phyloP scores from a whole-genome alignment of 441 rosid species.

The Gossypium davidsonii region DNA sequence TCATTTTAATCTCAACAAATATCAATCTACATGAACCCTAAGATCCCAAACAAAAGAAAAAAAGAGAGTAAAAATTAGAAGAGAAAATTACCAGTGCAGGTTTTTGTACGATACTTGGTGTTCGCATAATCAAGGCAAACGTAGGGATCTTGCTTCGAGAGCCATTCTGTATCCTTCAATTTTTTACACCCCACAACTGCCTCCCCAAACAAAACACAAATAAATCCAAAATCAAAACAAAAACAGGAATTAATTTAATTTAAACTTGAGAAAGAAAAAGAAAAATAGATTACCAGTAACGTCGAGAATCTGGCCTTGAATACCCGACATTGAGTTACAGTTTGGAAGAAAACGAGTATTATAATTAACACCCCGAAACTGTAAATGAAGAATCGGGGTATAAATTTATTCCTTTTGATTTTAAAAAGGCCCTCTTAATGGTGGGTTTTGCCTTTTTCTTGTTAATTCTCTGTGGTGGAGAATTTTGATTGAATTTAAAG shows the following conservation, averaged over 20 bases:
- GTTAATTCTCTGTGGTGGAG: not conserved
- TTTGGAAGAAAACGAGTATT: not conserved
- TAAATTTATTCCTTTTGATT: not conserved
- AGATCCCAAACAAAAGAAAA: not conserved
- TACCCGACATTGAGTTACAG: constrained; percentile 36
- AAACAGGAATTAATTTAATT: not conserved
- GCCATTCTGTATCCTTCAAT: constrained; percentile 91
- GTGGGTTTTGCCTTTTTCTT: not conserved
- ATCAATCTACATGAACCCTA: not conserved
- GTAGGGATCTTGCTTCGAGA: constrained; percentile 86
- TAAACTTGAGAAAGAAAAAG: not conserved
- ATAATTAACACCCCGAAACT: not conserved
- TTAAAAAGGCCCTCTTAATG: not conserved
- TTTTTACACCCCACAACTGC: constrained; percentile 76
- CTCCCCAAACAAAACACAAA: not conserved
- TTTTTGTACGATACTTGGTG: constrained; percentile 57
- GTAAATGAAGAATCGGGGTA: not conserved
- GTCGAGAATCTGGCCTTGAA: constrained; percentile 79
- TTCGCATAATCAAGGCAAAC: constrained; percentile 69
- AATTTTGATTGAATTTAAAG: not conserved
- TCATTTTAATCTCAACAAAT: too few species aligned
- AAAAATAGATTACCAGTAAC: constrained; percentile 48
- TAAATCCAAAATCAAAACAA: not conserved
- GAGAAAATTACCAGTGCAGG: constrained; percentile 60
- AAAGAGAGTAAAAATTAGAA: too few species aligned